Conservation (phyloP, 371 early-diverging fungal species). For the Conidiobolus incongruus region DNA sequence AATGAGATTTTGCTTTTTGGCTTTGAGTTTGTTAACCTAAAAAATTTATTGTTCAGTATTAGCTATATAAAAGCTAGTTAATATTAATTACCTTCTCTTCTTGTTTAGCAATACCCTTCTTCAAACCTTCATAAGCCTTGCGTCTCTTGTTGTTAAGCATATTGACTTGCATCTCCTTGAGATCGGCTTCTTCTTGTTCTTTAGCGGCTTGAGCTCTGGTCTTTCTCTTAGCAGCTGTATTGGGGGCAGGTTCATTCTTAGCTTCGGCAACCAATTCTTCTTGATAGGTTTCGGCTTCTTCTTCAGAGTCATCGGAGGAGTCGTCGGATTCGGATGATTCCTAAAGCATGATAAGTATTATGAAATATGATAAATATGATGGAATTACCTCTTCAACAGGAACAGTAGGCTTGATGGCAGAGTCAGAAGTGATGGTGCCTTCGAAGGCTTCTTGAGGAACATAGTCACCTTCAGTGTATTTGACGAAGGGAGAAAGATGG, state of each 20-base stretch:
- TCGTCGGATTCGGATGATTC: neutral
- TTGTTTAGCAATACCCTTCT: slow-evolving; percentile 38
- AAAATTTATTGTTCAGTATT: too few species aligned
- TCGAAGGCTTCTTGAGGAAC: slow-evolving; percentile 29
- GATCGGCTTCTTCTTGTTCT: slow-evolving; percentile 55
- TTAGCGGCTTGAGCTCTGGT: slow-evolving; percentile 12
- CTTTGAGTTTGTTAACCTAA: too few species aligned
- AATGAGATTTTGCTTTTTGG: too few species aligned
- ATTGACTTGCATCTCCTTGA: slow-evolving; percentile 61
- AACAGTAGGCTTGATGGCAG: slow-evolving; percentile 15
- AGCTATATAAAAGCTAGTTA: too few species aligned
- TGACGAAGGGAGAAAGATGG: slow-evolving; percentile 88
- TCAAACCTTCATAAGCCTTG: slow-evolving; percentile 58
- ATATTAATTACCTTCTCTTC: slow-evolving; percentile 17
- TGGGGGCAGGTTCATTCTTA: slow-evolving; percentile 43
- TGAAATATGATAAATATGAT: neutral
- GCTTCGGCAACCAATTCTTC: slow-evolving; percentile 53
- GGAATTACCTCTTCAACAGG: slow-evolving; percentile 12
- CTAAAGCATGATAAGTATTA: neutral
- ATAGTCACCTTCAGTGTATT: slow-evolving; percentile 64
- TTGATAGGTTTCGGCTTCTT: slow-evolving; percentile 22
- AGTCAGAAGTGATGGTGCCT: slow-evolving; percentile 11
- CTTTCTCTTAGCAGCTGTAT: slow-evolving; percentile 27
- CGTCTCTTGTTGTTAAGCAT: slow-evolving; percentile 89
- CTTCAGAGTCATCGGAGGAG: neutral